Conservation (phyloP, 2,329 filamentous ascomycete species). For the Paracamarosporium sp. region DNA sequence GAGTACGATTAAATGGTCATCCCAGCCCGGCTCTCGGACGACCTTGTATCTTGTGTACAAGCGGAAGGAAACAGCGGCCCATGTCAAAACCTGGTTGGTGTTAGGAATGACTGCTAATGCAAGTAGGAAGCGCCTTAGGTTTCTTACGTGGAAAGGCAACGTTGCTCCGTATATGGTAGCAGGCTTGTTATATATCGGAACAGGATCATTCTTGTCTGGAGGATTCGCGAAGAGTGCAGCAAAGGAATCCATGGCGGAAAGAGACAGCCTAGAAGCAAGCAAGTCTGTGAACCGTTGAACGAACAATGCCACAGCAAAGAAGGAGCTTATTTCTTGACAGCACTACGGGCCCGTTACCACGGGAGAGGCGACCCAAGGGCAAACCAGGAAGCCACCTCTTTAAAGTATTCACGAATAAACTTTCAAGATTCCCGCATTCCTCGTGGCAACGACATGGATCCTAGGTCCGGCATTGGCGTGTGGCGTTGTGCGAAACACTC, state of each 20-base stretch:
- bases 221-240: constrained; percentile 18
- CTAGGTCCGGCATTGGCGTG: background rate
- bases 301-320: background rate
- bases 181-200: constrained; percentile 28
- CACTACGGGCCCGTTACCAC: background rate
- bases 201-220: constrained; percentile 29
- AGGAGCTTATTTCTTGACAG: background rate
- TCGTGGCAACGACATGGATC: background rate
- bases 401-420: background rate
- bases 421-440: background rate
- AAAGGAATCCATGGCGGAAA: constrained; percentile 6
- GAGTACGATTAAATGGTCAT: constrained; percentile 41
- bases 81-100: constrained; percentile 30
- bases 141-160: constrained; percentile 34
- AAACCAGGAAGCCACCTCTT: background rate
- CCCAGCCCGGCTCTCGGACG: constrained; percentile 39
- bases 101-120: background rate
- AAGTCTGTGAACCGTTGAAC: background rate
- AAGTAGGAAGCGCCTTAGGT: background rate
- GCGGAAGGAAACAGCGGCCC: constrained; percentile 32
- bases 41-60: constrained; percentile 34
- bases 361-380: background rate
- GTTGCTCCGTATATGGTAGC: constrained; percentile 33
- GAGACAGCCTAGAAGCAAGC: background rate
- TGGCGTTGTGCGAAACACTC: constrained; percentile 4